Base-by-base conservation (phyloP, 2,329 filamentous ascomycete species). In the Aspergillus sp. region DNA sequence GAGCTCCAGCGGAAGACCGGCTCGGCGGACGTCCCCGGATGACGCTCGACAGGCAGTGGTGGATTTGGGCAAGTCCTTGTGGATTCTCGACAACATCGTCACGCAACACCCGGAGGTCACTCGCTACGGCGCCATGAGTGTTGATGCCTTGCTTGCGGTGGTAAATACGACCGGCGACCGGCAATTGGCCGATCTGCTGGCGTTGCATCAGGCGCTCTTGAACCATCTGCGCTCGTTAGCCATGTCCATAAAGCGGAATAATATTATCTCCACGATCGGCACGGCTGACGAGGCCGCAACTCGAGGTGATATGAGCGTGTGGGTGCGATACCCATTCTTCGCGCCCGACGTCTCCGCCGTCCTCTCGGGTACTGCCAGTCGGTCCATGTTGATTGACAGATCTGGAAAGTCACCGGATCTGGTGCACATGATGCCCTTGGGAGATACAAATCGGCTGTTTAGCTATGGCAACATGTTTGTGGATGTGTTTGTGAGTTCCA, bases 61-160 rank as follows among this genome's bases (percentile, higher is more conserved):
- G 1, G 91, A 96, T 73, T 80, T 97, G 54, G 88, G 91, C 24
- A 97, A 96, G 73, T 84, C 88, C 0, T 89, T 91, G 73, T 97
- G 93, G 92, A 85, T 96, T n/a, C 82, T 74, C 49, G 73, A 76
- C 50, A 66, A 73, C 3, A 73, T 80, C 42, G 66, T 78, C 22
- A 75, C 79, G 10, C 67, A 71, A 20, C 75, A 79, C 57, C 67
- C 70, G 22, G 77, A 80, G 49, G 56, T 80, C 4, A 65, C 67
- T 47, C 68, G 68, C n/a, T 78, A 79, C 53, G 77, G 76, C 2
- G 65, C 68, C 16, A 73, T 75, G 69, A 69, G 74, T 24, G 66
- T 77, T n/a, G 75, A 77, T 29, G 71, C 74, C 14, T 57, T 79
- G 49, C 59, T 77, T n/a, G 74, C 77, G 4, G 68, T 78, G 4